Base-by-base conservation (phyloP, 1,284 basidiomycete species). In the Melanopsichium pennsylvanicum region DNA sequence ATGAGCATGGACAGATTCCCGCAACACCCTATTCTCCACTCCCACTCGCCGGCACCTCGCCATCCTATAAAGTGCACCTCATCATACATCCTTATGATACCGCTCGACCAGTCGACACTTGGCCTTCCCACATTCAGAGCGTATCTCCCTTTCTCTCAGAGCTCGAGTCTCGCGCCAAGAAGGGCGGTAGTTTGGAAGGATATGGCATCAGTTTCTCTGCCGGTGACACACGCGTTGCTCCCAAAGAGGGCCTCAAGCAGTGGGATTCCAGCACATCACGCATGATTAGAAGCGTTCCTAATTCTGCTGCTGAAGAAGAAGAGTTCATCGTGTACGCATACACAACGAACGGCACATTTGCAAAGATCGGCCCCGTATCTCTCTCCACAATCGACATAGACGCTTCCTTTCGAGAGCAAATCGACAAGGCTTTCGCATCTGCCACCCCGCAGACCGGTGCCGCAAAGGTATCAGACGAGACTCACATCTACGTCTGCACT, bases 401-500 rank as follows among this genome's bases (percentile, higher is more conserved):
- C 26, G 31, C 33, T 26, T 32, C 57, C 11, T 57, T 67, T 39
- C 50, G 47, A 18, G 38, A 62, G 34, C 44, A 47, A 3, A 32
- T 74, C 27, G 49, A 71, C 16, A 25, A 56, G 6, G 67, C 61
- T 7, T 55, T 76, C 5, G 54, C 52, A 9, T 39, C 52, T 12
- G 47, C 62, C 5, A 33, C 31, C 22, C 47, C 56, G 2, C 70
- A 72, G 49, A 62, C 70, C 2, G 58, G 58, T 6, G 36, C 45
- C 4, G 36, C 40, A 1, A 58, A 58, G 47, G 26, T 15, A 4
- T 22, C 29, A 2, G 62, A 67, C 19, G 72, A 75, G 44, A 61
- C 73, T 0, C 76, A 81, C 45, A 68, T 82, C 45, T 82, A 75
- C 39, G 74, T 82, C 31, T 82, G 81, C 61, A 80, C 79, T 1